Base-by-base conservation (phyloP, 2,329 filamentous ascomycete species). In the Fusarium sterilihyphosum region DNA sequence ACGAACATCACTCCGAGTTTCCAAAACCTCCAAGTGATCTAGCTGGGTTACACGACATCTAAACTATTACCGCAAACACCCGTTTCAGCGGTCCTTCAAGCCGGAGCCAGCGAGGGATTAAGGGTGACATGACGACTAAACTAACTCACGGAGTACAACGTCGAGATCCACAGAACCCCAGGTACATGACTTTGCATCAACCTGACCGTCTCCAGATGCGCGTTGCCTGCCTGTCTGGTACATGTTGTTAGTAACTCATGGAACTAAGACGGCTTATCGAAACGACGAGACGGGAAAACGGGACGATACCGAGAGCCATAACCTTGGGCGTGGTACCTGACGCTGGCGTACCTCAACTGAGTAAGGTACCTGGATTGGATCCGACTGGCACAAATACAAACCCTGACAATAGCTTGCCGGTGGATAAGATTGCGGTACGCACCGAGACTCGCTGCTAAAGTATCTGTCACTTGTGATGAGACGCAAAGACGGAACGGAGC, bases 401-500 rank as follows among this genome's bases (percentile, higher is more conserved):
- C 41, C 24, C 54, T 40, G 59, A 61, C 47, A 41, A 64, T 57
- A 65, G 29, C 43, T 44, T 57, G 33, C 53, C 29, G 44, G 53
- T 58, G 66, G 66, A 58, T 61, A 73, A 40, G 44, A 57, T 31
- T 33, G 37, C 43, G 49, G 43, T 50, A 43, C 41, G 58, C 35
- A 40, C 37, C 56, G 37, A 56, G 37, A 56, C 33, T 40, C 37
- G 24, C 40, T 44, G 24, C 16, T 18, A 35, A 26, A 41, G 31
- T 31, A 52, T 44, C 29, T 47, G 46, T 54, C 41, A 49, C 31
- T 44, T 46, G 56, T 59, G 41, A 59, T 50, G 38, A 49, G 35
- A 67, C 24, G 41, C 43, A 50, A 59, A 43, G 8, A 52, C 49
- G n/a, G n/a, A 43, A 70, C 67, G 71, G 71, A 74, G 63, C 20